Evolutionary conservation across 371 early-diverging fungal species (phyloP).

Genomic region (Zychaea mexicana): DNA sequence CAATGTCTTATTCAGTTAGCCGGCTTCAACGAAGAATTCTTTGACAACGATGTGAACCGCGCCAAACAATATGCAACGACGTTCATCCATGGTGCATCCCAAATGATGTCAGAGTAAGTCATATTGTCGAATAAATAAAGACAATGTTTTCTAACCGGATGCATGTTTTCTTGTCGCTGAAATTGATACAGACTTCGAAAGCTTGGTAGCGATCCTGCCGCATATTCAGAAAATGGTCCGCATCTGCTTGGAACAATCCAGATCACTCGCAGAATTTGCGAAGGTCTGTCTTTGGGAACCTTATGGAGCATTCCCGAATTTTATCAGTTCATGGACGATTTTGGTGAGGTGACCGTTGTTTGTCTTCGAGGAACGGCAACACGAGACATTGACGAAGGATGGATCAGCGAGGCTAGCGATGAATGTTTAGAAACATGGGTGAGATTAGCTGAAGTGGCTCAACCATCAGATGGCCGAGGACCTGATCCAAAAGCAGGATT

Average conservation of each 20-base stretch:
- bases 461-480: slow-evolving; percentile 26
- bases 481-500: slow-evolving; percentile 15
- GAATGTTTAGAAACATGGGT: slow-evolving; percentile 76
- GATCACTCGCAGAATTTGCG: slow-evolving; percentile 50
- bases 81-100: slow-evolving; percentile 58
- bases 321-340: slow-evolving; percentile 63
- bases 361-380: slow-evolving; percentile 60
- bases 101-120: slow-evolving; percentile 60
- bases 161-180: no score
- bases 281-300: slow-evolving; percentile 37
- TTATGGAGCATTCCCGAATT: slow-evolving; percentile 60
- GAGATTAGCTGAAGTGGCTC: slow-evolving; percentile 44
- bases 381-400: slow-evolving; percentile 50
- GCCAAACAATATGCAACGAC: slow-evolving; percentile 49
- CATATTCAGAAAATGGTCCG: slow-evolving; percentile 43
- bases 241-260: slow-evolving; percentile 54
- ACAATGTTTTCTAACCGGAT: neutral
- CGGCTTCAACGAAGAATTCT: slow-evolving; percentile 69
- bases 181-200: slow-evolving; percentile 24
- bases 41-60: slow-evolving; percentile 43
- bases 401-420: slow-evolving; percentile 72
- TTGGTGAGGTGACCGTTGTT: slow-evolving; percentile 62
- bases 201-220: slow-evolving; percentile 32
- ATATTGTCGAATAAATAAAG: neutral
- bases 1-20: slow-evolving; percentile 74